These are phyloP conservation scores for Pezizomycotina sp. DNA, from an alignment of 2,329 filamentous ascomycete genomes.

Conservation along the genomic window DNA sequence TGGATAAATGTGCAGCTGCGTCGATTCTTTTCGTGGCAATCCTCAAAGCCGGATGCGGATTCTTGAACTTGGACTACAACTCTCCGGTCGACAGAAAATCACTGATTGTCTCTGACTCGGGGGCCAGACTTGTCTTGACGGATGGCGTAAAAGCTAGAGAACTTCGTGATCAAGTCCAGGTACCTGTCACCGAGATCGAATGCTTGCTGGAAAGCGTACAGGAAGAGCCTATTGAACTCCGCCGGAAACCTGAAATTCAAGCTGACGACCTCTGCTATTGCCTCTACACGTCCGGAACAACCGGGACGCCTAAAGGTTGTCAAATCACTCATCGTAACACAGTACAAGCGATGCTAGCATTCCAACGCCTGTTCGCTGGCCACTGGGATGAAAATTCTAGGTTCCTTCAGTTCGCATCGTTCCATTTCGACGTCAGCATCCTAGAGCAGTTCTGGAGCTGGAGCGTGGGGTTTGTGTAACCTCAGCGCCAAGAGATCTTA, in stretches of 20 bases:
- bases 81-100: conserved; percentile 56
- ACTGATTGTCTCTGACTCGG: conserved; percentile 63
- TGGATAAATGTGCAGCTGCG: conserved; percentile 70
- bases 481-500: conserved; percentile 63
- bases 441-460: conserved; percentile 93
- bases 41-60: conserved; percentile 65
- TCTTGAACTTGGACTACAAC: conserved; percentile 61
- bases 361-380: conserved; percentile 57
- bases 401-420: conserved; percentile 85
- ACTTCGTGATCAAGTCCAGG: conserved; percentile 27
- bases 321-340: conserved; percentile 77
- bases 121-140: conserved; percentile 46
- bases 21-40: conserved; percentile 70
- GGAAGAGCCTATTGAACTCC: not conserved
- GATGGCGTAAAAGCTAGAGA: conserved; percentile 31
- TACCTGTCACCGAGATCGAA: conserved; percentile 29
- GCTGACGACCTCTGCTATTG: conserved; percentile 56
- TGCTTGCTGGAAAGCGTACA: not conserved
- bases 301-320: conserved; percentile 72
- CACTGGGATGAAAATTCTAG: conserved; percentile 59
- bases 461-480: conserved; percentile 74
- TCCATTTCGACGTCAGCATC: conserved; percentile 88
- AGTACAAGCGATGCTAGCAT: conserved; percentile 77
- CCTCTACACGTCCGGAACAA: conserved; percentile 71
- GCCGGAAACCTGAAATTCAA: conserved; percentile 20